Percentiles rank a stretch among this genome's conserved stretches.
Evolutionary conservation across 768 basidiomycete genomes (phyloP).

Genomic region (Russula abietina): DNA sequence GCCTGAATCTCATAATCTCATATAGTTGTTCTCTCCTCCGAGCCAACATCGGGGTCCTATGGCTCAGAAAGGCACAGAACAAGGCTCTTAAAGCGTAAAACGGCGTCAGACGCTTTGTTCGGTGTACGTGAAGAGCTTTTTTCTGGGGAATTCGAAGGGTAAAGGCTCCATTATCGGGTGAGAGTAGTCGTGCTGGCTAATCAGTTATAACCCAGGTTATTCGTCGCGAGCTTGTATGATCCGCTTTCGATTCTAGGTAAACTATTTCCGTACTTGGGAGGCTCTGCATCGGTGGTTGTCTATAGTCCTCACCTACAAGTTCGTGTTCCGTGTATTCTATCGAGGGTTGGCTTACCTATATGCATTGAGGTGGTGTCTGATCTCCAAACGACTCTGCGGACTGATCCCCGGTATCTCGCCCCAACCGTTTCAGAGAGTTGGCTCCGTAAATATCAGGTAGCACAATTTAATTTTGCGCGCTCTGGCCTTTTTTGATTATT

Average conservation of each 20-base stretch:
- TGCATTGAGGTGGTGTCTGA: slow-evolving; percentile 61
- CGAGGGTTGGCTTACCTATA: neutral
- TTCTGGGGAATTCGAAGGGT: slow-evolving; percentile 86
- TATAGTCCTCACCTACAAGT: slow-evolving; percentile 81
- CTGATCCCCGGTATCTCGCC: slow-evolving; percentile 60
- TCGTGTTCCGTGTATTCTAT: slow-evolving; percentile 15
- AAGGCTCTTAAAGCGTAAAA: slow-evolving; percentile 72
- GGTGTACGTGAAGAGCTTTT: slow-evolving; percentile 75
- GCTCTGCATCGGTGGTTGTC: slow-evolving; percentile 81
- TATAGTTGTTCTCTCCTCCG: slow-evolving; percentile 54
- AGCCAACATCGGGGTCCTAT: slow-evolving; percentile 50
- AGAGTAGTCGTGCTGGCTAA: neutral
- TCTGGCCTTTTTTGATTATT: neutral
- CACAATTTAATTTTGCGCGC: neutral
- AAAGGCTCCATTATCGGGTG: slow-evolving; percentile 26
- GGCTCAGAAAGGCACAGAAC: slow-evolving; percentile 67
- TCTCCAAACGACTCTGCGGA: slow-evolving; percentile 64
- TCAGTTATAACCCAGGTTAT: slow-evolving; percentile 43
- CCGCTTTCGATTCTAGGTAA: slow-evolving; percentile 72
- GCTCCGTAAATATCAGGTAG: slow-evolving; percentile 83
- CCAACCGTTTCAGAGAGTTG: slow-evolving; percentile 81
- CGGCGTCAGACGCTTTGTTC: slow-evolving; percentile 53
- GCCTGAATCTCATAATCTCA: slow-evolving; percentile 9
- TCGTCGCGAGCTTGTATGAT: slow-evolving; percentile 82
- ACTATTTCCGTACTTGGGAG: slow-evolving; percentile 70